Base-by-base conservation (phyloP, 31 red algal genomes). In the Porphyra umbilicalis region DNA sequence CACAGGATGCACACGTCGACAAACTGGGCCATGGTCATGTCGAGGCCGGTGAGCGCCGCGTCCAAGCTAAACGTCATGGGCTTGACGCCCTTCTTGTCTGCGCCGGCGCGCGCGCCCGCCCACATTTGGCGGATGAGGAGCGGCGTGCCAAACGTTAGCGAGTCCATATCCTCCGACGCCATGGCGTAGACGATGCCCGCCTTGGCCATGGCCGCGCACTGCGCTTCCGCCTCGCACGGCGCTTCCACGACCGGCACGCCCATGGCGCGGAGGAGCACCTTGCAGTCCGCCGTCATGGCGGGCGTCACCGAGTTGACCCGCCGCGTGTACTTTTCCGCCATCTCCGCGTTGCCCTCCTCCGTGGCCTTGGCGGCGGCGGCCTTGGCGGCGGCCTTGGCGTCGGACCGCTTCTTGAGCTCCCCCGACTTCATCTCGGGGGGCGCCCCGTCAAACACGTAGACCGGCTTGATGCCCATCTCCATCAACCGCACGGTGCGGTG, bases 91-190 rank as follows among this genome's bases (percentile, higher is more conserved):
- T 98, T 98, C 86, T 92, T 94, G 33, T 85, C 83, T 5, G 90
- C 93, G 10, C 85, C 80, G 34, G 79, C 74, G 42, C 83, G 79
- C 39, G 82, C 87, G 11, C 93, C 87, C 36, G 83, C 81, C 90
- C 93, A 98, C 75, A 98, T 32, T 29, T 96, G 88, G 29, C 96
- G 83, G 32, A 98, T 88, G 14, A 98, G 80, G n/a, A 81, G 40
- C 6, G 80, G 39, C 33, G 96, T 92, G 6, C 96, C 96, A 82
- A 98, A 98, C 29, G 96, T 95, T 16, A 98, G 80, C 35, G 96
- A 85, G 78, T 98, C 96, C 96, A 98, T 98, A 89, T 98, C 96
- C 39, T 98, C 96, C 16, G 86, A 90, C 39, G 93, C 96, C 15
- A 90, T 98, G 7, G 96, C 96, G 81, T 94, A 98, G 6, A 87